Evolutionary conservation across 768 basidiomycete genomes (phyloP).

Genomic region (Mycena leptocephala): DNA sequence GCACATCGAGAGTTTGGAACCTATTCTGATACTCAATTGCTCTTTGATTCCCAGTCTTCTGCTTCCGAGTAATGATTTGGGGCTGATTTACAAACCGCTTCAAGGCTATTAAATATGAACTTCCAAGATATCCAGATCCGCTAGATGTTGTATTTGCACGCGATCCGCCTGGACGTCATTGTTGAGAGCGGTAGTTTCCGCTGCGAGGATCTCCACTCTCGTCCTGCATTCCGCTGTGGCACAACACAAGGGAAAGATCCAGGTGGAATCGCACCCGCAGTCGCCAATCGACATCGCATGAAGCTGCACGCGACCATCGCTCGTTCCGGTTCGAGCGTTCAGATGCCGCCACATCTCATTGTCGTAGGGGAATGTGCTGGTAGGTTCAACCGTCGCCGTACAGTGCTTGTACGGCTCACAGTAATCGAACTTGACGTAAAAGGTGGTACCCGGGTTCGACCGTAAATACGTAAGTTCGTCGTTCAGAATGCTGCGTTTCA

Average conservation of each 20-base stretch:
- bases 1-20: too few relatives aligned
- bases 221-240: neutral
- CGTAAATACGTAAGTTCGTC: neutral
- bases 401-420: neutral
- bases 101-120: neutral
- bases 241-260: neutral
- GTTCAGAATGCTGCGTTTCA: neutral
- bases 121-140: neutral
- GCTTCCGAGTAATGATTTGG: too few relatives aligned
- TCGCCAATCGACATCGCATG: neutral
- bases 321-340: neutral
- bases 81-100: too few relatives aligned
- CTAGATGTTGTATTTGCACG: neutral
- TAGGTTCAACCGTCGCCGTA: neutral
- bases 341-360: neutral
- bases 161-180: neutral
- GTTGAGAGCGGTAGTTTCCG: neutral
- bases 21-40: too few relatives aligned
- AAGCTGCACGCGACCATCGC: constrained; percentile 1
- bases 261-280: constrained; percentile 2
- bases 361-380: neutral
- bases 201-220: neutral
- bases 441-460: neutral
- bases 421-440: neutral
- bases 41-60: too few relatives aligned